phyloP scores from a whole-genome alignment of 371 early-diverging fungal genomes.

The Caulochytrium protostelioides region DNA sequence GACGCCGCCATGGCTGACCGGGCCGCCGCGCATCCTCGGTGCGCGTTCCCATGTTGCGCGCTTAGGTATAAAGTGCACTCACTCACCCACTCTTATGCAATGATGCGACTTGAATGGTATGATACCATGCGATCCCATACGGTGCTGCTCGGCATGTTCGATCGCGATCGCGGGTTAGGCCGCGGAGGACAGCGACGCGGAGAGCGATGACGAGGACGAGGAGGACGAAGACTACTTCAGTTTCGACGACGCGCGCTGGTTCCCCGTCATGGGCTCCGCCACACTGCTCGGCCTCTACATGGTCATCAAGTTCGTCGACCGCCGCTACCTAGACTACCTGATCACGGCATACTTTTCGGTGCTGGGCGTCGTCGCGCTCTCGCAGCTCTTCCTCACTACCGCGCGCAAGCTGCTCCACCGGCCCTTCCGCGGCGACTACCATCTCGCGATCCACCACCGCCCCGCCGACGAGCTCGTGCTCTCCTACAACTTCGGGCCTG shows the following conservation, averaged over 20 bases:
- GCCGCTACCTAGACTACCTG: conserved; percentile 60
- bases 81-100: too few species aligned
- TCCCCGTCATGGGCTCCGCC: conserved; percentile 71
- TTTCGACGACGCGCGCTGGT: conserved; percentile 74
- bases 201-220: conserved; percentile 25
- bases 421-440: conserved; percentile 29
- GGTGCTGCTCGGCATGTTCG: neutral
- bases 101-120: too few species aligned
- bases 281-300: conserved; percentile 67
- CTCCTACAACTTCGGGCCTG: conserved; percentile 43
- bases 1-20: conserved; percentile 6
- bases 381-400: conserved; percentile 36
- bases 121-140: neutral
- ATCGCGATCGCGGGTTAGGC: conserved; percentile 1
- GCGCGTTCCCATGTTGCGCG: neutral
- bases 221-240: conserved; percentile 53
- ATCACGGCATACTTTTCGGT: conserved; percentile 71
- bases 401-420: conserved; percentile 15
- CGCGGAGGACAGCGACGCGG: conserved; percentile 24
- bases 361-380: conserved; percentile 53
- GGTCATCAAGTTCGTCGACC: conserved; percentile 58
- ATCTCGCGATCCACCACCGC: conserved; percentile 36
- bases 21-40: neutral
- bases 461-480: conserved; percentile 1
- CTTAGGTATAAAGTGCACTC: neutral